A percentile compares a stretch with the other conserved stretches of the same genome.
Evolutionary conservation across 1,284 basidiomycete genomes (phyloP).

Genomic region (Xerocomus amazonicus): DNA sequence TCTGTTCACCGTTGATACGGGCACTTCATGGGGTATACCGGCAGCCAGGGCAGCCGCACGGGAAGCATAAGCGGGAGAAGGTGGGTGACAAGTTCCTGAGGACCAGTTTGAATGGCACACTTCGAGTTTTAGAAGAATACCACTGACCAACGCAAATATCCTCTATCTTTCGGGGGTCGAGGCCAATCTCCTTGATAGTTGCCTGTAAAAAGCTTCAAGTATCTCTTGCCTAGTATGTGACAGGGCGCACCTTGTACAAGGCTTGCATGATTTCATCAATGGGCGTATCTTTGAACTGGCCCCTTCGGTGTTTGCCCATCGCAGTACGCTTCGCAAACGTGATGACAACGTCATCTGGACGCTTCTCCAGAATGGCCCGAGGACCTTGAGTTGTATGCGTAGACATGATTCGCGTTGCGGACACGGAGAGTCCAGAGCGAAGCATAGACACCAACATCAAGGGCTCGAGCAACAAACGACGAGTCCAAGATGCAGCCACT

Average conservation of each 20-base stretch:
- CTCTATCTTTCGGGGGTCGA: conserved; percentile 62
- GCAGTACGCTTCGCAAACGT: conserved; percentile 82
- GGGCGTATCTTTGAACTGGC: conserved; percentile 72
- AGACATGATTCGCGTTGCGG: conserved; percentile 33
- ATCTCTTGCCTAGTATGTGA: background rate
- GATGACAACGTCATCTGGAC: conserved; percentile 79
- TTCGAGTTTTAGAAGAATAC: background rate
- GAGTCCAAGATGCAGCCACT: conserved; percentile 3
- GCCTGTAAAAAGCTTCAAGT: conserved; percentile 33
- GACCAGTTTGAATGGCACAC: background rate
- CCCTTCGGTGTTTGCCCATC: conserved; percentile 74
- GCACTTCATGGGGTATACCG: conserved; percentile 74
- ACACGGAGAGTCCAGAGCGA: conserved; percentile 6
- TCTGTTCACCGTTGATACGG: conserved; percentile 78
- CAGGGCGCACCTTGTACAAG: conserved; percentile 54
- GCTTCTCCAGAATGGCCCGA: conserved; percentile 56
- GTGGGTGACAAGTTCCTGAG: conserved; percentile 82
- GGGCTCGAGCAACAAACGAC: background rate
- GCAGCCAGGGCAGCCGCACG: conserved; percentile 79
- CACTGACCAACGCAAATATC: conserved; percentile 76
- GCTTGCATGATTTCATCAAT: conserved; percentile 72
- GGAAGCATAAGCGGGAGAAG: conserved; percentile 75
- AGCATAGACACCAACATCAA: conserved; percentile 18
- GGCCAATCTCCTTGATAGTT: conserved; percentile 42
- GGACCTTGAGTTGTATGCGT: conserved; percentile 44